A percentile compares a stretch with the other conserved stretches of the same genome.
Evolutionary conservation across 495 filamentous ascomycete genomes (phyloP).

Genomic region (Arthonia radiata): DNA sequence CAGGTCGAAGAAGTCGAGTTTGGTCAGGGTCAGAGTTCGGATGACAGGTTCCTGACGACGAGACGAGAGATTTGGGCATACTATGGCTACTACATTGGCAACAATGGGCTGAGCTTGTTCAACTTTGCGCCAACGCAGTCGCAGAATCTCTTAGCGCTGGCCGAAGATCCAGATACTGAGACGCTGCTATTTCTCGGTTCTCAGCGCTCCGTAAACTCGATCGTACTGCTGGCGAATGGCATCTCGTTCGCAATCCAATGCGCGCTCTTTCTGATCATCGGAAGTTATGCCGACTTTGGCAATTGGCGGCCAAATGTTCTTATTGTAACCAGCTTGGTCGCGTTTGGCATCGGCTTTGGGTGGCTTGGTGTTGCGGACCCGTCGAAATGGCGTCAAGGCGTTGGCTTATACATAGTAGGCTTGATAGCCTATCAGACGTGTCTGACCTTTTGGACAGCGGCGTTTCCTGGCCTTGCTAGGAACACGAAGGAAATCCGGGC

Average conservation of each 20-base stretch:
- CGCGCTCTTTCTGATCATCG: constrained; percentile 31
- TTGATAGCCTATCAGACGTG: constrained; percentile 41
- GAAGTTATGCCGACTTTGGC: constrained; percentile 38
- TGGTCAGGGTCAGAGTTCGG: too few relatives aligned
- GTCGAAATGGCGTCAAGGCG: constrained; percentile 28
- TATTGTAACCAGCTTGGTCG: constrained; percentile 28
- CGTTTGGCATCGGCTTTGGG: constrained; percentile 35
- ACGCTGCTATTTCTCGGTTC: constrained; percentile 25
- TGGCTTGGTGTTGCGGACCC: constrained; percentile 35
- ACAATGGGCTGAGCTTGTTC: constrained; percentile 41
- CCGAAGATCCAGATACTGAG: constrained; percentile 23
- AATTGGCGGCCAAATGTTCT: constrained; percentile 35
- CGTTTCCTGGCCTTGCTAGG: constrained; percentile 34
- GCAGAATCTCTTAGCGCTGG: constrained; percentile 35
- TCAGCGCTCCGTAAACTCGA: constrained; percentile 29
- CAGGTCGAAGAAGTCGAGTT: too few relatives aligned
- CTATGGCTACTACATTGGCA: constrained; percentile 42
- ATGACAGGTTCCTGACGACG: constrained; percentile 24
- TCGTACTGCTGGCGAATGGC: constrained; percentile 35
- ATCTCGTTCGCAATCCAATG: constrained; percentile 39
- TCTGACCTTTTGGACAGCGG: constrained; percentile 41
- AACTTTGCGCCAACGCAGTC: constrained; percentile 45
- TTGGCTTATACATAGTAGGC: constrained; percentile 35
- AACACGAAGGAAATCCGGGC: constrained; percentile 28
- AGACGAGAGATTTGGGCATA: constrained; percentile 38